phyloP scores from a whole-genome alignment of 352 stramenopile genomes.

The Globisporangium cederbergense region DNA sequence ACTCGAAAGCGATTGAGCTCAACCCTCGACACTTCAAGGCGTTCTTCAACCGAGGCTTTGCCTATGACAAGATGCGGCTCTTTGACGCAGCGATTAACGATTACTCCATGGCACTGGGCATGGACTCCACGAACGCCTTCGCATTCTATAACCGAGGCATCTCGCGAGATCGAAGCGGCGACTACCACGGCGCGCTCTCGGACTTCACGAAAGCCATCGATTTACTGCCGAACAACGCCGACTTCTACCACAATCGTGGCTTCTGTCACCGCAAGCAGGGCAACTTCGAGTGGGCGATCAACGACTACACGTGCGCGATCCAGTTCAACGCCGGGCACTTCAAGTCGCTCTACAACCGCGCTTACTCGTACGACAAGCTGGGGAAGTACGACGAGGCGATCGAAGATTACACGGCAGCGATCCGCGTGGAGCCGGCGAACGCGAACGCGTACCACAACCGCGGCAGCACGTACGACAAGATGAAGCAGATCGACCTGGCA shows the following conservation, averaged over 20 bases:
- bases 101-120: slow-evolving; percentile 62
- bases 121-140: slow-evolving; percentile 75
- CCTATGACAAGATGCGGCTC: slow-evolving; percentile 72
- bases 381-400: slow-evolving; percentile 61
- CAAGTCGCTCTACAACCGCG: slow-evolving; percentile 88
- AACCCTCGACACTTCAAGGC: slow-evolving; percentile 86
- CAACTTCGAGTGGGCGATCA: slow-evolving; percentile 74
- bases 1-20: slow-evolving; percentile 68
- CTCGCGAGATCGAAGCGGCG: slow-evolving; percentile 73
- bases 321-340: slow-evolving; percentile 72
- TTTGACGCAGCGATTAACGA: slow-evolving; percentile 79
- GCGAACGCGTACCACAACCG: slow-evolving; percentile 84
- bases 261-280: slow-evolving; percentile 84
- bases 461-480: slow-evolving; percentile 78
- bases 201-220: slow-evolving; percentile 84
- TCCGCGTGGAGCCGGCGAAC: slow-evolving; percentile 65
- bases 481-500: slow-evolving; percentile 51
- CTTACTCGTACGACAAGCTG: slow-evolving; percentile 86
- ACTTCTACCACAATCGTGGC: slow-evolving; percentile 84
- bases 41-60: slow-evolving; percentile 87
- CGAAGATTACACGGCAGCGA: slow-evolving; percentile 69
- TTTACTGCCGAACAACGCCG: slow-evolving; percentile 63
- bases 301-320: slow-evolving; percentile 75
- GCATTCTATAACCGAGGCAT: slow-evolving; percentile 85
- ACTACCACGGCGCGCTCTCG: slow-evolving; percentile 76